These are phyloP conservation scores for Zostera marina DNA, from an alignment of 116 monocot genomes.

Conservation along the genomic window DNA sequence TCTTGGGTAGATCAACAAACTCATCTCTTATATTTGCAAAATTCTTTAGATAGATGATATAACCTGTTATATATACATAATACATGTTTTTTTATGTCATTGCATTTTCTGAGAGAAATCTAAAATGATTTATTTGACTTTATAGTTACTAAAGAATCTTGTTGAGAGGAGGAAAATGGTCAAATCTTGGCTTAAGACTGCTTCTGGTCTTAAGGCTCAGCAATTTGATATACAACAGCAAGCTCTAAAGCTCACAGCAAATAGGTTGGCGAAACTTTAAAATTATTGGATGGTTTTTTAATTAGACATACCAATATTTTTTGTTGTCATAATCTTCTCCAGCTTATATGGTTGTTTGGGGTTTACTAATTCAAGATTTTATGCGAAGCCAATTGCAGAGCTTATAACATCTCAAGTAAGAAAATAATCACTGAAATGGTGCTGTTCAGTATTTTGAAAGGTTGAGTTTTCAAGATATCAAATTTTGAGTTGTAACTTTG, in stretches of 20 bases:
- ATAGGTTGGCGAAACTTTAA: conserved; percentile 35
- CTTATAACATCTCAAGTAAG: conserved; percentile 90
- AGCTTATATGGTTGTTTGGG: conserved; percentile 99
- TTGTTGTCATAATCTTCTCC: conserved; percentile 15
- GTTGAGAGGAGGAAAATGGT: conserved; percentile 85
- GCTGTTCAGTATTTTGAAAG: conserved; percentile 4
- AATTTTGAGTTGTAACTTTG: neutral
- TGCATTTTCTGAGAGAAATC: neutral
- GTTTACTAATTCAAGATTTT: conserved; percentile 89
- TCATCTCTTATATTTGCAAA: neutral
- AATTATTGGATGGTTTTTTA: neutral
- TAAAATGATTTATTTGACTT: neutral
- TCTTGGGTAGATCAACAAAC: neutral
- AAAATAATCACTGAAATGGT: neutral
- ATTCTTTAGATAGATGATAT: neutral
- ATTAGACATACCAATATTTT: neutral
- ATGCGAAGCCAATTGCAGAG: conserved; percentile 94
- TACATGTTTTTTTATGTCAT: neutral
- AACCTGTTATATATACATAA: neutral
- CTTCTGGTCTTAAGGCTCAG: conserved; percentile 68
- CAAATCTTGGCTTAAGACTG: conserved; percentile 71
- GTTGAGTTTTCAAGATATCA: neutral
- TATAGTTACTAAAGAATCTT: conserved; percentile 63
- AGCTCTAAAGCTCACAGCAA: conserved; percentile 89
- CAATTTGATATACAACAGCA: conserved; percentile 96